These are phyloP conservation scores for Cronartium quercuum DNA, from an alignment of 1,284 basidiomycete genomes.

Conservation along the genomic window DNA sequence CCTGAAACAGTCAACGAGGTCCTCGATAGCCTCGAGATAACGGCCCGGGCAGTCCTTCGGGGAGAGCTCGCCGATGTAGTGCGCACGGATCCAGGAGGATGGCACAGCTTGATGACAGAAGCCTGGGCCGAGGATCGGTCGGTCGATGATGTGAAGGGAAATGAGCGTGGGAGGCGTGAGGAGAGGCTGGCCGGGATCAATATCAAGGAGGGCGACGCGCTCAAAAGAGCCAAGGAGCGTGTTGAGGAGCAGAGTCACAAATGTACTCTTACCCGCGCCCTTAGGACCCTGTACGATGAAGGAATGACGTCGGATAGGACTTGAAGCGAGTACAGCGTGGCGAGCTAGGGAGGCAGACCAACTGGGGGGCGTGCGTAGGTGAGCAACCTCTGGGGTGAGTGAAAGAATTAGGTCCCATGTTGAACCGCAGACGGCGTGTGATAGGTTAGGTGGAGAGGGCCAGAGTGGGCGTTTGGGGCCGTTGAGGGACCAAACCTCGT, in stretches of 20 bases:
- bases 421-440: not conserved
- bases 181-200: conserved; percentile 36
- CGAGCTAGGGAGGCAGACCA: not conserved
- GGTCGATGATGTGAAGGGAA: conserved; percentile 12
- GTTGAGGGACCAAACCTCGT: conserved; percentile 21
- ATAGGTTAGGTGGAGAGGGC: not conserved
- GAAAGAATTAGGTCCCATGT: conserved; percentile 26
- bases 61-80: conserved; percentile 27
- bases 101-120: conserved; percentile 15
- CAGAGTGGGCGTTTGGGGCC: conserved; percentile 10
- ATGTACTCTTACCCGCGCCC: conserved; percentile 23
- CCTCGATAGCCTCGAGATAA: conserved; percentile 1
- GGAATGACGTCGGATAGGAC: not conserved
- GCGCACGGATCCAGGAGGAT: conserved; percentile 4
- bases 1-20: conserved; percentile 17
- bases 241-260: conserved; percentile 23
- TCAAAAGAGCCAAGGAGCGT: conserved; percentile 5
- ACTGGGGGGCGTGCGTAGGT: not conserved
- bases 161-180: conserved; percentile 28
- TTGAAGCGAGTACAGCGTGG: not conserved
- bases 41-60: conserved; percentile 16
- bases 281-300: conserved; percentile 32
- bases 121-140: conserved; percentile 21
- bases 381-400: conserved; percentile 5
- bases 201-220: conserved; percentile 24